phyloP scores from a whole-genome alignment of 257 asterid species.

The Voacanga thouarsii region DNA sequence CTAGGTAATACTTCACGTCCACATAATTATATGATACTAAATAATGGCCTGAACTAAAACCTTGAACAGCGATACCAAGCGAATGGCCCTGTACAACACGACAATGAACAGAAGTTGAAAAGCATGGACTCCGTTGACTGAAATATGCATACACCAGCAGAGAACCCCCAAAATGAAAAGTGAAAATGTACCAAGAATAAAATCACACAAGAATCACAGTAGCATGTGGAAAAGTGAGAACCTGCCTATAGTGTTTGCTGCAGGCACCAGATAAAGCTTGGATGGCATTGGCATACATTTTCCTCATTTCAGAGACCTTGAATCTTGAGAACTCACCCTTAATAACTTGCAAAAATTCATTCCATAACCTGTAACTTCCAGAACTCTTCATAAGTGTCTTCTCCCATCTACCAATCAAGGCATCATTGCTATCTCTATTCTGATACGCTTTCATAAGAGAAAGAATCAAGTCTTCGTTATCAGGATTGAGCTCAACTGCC shows the following conservation, averaged over 20 bases:
- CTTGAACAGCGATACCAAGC: neutral
- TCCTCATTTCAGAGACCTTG: slow-evolving; percentile 92
- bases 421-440: slow-evolving; percentile 68
- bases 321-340: slow-evolving; percentile 94
- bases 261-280: slow-evolving; percentile 92
- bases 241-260: slow-evolving; percentile 96
- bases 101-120: neutral
- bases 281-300: slow-evolving; percentile 80
- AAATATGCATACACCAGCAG: neutral
- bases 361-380: slow-evolving; percentile 87
- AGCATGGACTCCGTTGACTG: neutral
- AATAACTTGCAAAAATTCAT: slow-evolving; percentile 70
- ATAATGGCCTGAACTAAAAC: neutral
- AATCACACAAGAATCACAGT: neutral
- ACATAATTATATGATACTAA: neutral
- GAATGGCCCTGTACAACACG: neutral
- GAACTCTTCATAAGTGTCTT: slow-evolving; percentile 65
- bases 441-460: slow-evolving; percentile 84
- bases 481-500: slow-evolving; percentile 90
- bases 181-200: neutral
- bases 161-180: neutral
- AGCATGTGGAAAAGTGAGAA: slow-evolving; percentile 49
- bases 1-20: neutral
- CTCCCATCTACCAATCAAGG: slow-evolving; percentile 86
- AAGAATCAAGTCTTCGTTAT: slow-evolving; percentile 76